These are phyloP conservation scores for Apiospora marii DNA, from an alignment of 2,329 filamentous ascomycete genomes.

Conservation along the genomic window DNA sequence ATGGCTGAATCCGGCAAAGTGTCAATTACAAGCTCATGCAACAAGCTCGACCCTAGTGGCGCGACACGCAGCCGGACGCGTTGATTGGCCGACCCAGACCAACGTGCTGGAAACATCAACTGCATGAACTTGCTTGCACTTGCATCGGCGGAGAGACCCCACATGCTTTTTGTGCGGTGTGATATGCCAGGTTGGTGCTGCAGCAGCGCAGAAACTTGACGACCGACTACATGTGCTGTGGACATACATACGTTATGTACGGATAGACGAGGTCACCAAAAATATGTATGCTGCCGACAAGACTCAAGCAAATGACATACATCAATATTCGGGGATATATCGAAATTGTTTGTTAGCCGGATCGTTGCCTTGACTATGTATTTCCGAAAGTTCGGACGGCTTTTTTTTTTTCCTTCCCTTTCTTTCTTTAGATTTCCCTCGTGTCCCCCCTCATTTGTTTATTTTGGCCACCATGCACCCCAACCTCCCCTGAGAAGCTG, in stretches of 20 bases:
- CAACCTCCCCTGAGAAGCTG: neutral
- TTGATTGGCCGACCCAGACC: neutral
- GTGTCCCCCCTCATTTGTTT: neutral
- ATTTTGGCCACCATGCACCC: neutral
- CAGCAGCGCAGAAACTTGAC: neutral
- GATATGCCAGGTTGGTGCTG: neutral
- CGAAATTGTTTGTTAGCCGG: neutral
- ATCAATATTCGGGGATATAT: neutral
- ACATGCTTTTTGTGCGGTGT: conserved; percentile 9
- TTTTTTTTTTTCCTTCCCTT: neutral
- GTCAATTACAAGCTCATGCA: conserved; percentile 4
- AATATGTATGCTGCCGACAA: neutral
- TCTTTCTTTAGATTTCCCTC: neutral
- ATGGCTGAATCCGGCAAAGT: conserved; percentile 2
- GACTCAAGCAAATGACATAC: neutral
- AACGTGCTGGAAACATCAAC: neutral
- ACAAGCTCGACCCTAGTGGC: neutral
- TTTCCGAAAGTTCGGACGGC: neutral
- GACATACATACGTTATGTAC: too few species aligned
- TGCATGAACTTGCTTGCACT: neutral
- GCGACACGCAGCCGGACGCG: conserved; percentile 9
- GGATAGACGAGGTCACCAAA: neutral
- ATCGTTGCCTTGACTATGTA: neutral
- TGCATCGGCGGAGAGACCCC: neutral
- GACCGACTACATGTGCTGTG: too few species aligned